Base-by-base conservation (phyloP, 2,329 filamentous ascomycete species). In the Ciborinia camelliae region DNA sequence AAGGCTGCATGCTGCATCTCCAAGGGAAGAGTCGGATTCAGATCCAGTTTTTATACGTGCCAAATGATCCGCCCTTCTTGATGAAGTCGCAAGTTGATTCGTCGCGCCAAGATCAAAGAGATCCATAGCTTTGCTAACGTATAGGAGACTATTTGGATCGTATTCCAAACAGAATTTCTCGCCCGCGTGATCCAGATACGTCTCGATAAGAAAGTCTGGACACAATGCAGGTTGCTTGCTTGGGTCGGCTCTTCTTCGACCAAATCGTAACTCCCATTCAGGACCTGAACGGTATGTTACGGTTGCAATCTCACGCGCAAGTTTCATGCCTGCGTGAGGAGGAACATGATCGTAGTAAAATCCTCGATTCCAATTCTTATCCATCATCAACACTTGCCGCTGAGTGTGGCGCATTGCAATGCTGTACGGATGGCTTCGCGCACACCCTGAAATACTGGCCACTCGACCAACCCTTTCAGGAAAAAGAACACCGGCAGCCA, bases 331-430 rank as follows among this genome's bases (percentile, higher is more conserved):
- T 0, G 90, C 88, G 74, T 99, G 95, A 0, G 95, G 95, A 2
- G 95, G 95, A 8, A 99, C 87, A 50, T 82, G 80, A 73, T 88
- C 89, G 75, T 97, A 96, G 81, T 98, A 98, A 79, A 94, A 96
- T 2, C 95, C 95, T 43, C 95, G 87, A 71, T 91, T 91, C 95
- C 95, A 99, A 73, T 96, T 92, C 2, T 93, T 92, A 73, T 99
- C 95, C 90, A 97, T 97, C 93, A 99, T 98, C 55, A 99, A 84
- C 0, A 97, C 95, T 79, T 98, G 95, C 35, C 95, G 88, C 78
- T 99, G 95, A 0, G 94, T 97, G 78, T 99, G 95, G 62, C 95
- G 88, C 94, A 99, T 97, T 41, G 95, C 95, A 75, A 99, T 97
- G 77, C 93, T 96, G 80, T 99, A 99, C 0, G 95, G 95, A 76